These are phyloP conservation scores for Russula sp. DNA, from an alignment of 768 basidiomycete species.

Conservation along the genomic window DNA sequence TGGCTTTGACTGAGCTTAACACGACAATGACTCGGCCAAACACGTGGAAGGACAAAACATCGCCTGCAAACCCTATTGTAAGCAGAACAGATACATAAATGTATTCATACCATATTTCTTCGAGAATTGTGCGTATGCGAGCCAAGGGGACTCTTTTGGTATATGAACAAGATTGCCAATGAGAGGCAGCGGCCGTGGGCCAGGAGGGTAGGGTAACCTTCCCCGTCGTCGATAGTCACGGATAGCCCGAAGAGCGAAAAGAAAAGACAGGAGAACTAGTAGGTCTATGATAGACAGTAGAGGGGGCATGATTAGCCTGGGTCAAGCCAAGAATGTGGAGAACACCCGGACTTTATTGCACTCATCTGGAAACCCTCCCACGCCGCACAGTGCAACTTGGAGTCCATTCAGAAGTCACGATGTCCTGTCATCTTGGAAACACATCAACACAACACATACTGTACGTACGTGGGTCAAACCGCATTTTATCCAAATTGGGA, in stretches of 20 bases:
- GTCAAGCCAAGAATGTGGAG: too few relatives aligned
- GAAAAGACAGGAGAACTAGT: not conserved
- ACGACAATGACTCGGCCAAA: conserved; percentile 45
- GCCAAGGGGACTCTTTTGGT: conserved; percentile 4
- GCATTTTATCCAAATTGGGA: too few relatives aligned
- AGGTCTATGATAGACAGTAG: not conserved
- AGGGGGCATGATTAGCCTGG: not conserved
- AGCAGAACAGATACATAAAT: not conserved
- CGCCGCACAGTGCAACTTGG: too few relatives aligned
- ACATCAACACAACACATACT: too few relatives aligned
- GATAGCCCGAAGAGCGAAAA: not conserved
- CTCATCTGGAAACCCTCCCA: too few relatives aligned
- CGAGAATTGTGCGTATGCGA: not conserved
- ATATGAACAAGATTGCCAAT: not conserved
- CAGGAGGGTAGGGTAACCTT: not conserved
- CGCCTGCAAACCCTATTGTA: not conserved
- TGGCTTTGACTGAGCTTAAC: conserved; percentile 41
- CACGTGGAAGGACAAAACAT: conserved; percentile 28
- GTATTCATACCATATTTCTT: not conserved
- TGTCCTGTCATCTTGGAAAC: too few relatives aligned
- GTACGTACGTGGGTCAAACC: too few relatives aligned
- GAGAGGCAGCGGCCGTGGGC: not conserved
- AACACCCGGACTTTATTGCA: too few relatives aligned
- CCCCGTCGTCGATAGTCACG: not conserved
- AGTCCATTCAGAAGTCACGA: too few relatives aligned